Percentiles rank a stretch among this genome's conserved stretches.
These are phyloP conservation scores for Aspergillus sclerotioniger DNA, from an alignment of 495 filamentous ascomycete species.

Conservation along the genomic window DNA sequence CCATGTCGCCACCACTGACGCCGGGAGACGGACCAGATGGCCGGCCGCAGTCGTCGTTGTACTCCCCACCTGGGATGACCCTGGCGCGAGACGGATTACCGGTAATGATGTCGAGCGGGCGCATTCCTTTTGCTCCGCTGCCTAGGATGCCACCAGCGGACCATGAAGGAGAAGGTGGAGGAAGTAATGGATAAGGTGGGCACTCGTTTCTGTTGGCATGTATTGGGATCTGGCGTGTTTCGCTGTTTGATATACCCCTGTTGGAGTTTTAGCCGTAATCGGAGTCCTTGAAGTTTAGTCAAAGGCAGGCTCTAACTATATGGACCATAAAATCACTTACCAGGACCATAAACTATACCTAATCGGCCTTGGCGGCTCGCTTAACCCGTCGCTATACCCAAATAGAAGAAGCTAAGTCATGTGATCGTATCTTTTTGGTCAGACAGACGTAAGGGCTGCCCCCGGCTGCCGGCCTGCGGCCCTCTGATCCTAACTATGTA, in stretches of 20 bases:
- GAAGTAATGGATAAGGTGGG: not conserved
- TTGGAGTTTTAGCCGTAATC: conserved; percentile 10
- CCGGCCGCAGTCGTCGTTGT: conserved; percentile 21
- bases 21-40: conserved; percentile 15
- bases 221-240: conserved; percentile 6
- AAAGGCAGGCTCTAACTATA: too few relatives aligned
- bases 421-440: too few relatives aligned
- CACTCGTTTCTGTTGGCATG: not conserved
- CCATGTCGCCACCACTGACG: conserved; percentile 25
- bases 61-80: conserved; percentile 32
- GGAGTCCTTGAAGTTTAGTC: too few relatives aligned
- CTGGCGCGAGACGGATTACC: conserved; percentile 47
- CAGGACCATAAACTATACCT: too few relatives aligned
- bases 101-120: conserved; percentile 49
- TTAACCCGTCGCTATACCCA: too few relatives aligned
- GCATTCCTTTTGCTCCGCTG: conserved; percentile 47
- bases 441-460: too few relatives aligned
- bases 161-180: not conserved
- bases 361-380: too few relatives aligned
- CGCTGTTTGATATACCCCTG: conserved; percentile 30
- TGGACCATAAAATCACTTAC: too few relatives aligned
- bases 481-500: too few relatives aligned
- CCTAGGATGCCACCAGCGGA: not conserved
- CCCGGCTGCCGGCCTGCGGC: too few relatives aligned
- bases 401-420: too few relatives aligned